A percentile compares a stretch with the other conserved stretches of the same genome.
phyloP scores from a whole-genome alignment of 2,329 filamentous ascomycete genomes.

The Metarhizium anisopliae region DNA sequence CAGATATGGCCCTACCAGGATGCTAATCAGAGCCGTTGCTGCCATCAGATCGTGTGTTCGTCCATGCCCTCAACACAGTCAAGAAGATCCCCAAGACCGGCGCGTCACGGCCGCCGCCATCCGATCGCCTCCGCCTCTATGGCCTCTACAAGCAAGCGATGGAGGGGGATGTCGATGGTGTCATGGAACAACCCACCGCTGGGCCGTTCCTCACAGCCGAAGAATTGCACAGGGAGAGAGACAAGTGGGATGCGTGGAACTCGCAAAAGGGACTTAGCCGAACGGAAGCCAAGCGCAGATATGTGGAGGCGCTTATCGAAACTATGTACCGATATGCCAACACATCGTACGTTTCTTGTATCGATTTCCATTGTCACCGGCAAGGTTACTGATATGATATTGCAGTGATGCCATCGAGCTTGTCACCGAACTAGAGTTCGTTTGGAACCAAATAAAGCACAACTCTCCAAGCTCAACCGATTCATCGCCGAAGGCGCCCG shows the following conservation, averaged over 20 bases:
- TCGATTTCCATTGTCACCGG: background rate
- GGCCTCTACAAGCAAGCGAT: constrained; percentile 98
- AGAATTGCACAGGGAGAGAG: constrained; percentile 49
- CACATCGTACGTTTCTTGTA: constrained; percentile 51
- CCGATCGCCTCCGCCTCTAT: constrained; percentile 85
- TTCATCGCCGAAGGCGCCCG: constrained; percentile 42
- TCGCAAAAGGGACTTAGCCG: constrained; percentile 72
- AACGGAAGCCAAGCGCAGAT: constrained; percentile 88
- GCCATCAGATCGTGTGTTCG: constrained; percentile 82
- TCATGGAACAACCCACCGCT: constrained; percentile 71
- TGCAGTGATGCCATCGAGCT: constrained; percentile 71
- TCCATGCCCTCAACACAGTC: constrained; percentile 96
- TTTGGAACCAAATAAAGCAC: constrained; percentile 96
- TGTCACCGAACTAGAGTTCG: constrained; percentile 92
- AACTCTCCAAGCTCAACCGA: constrained; percentile 61
- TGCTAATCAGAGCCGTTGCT: background rate
- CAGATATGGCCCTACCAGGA: background rate
- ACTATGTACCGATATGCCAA: constrained; percentile 96
- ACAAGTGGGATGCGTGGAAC: constrained; percentile 94
- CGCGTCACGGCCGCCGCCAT: constrained; percentile 75
- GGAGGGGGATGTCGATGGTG: constrained; percentile 93
- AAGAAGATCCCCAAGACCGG: constrained; percentile 95
- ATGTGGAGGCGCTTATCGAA: constrained; percentile 88
- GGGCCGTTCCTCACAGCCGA: constrained; percentile 38
- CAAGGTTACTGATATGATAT: background rate